These are phyloP conservation scores for Kondoa malvinella DNA, from an alignment of 768 basidiomycete species.

Conservation along the genomic window DNA sequence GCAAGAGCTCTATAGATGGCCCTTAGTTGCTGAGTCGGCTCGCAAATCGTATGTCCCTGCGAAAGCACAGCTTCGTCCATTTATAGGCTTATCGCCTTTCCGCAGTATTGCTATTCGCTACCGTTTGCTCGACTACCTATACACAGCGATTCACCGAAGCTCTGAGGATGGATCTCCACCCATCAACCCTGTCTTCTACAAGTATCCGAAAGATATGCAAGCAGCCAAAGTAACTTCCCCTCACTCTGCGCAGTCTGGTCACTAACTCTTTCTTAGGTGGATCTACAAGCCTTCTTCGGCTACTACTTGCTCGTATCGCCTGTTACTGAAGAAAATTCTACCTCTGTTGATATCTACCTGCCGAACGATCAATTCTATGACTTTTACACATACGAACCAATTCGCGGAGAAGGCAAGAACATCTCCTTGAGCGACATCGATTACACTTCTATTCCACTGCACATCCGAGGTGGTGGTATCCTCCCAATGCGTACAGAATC, in stretches of 20 bases:
- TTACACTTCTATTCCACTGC: slow-evolving; percentile 46
- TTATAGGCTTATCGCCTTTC: slow-evolving; percentile 40
- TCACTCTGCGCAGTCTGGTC: too few species aligned
- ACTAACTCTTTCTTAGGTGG: too few species aligned
- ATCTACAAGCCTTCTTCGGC: slow-evolving; percentile 55
- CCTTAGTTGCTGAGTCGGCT: slow-evolving; percentile 35
- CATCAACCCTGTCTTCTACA: slow-evolving; percentile 49
- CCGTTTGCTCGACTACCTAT: slow-evolving; percentile 50
- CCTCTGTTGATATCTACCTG: slow-evolving; percentile 40
- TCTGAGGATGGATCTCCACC: slow-evolving; percentile 47
- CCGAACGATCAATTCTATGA: slow-evolving; percentile 53
- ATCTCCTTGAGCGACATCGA: slow-evolving; percentile 34
- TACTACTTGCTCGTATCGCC: slow-evolving; percentile 47
- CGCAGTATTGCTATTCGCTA: slow-evolving; percentile 48
- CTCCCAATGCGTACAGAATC: slow-evolving; percentile 43
- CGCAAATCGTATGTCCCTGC: neutral
- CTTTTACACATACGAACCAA: slow-evolving; percentile 39
- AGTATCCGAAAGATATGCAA: slow-evolving; percentile 46
- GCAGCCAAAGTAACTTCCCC: too few species aligned
- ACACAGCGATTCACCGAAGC: slow-evolving; percentile 51
- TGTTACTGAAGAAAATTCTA: slow-evolving; percentile 4
- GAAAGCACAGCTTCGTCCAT: neutral
- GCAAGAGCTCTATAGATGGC: slow-evolving; percentile 57
- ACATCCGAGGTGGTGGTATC: slow-evolving; percentile 46
- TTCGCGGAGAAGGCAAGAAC: slow-evolving; percentile 39